Percentiles rank a stretch among this genome's conserved stretches.
Evolutionary conservation across 495 filamentous ascomycete species (phyloP).

Genomic region (Aspergillus sparsus): DNA sequence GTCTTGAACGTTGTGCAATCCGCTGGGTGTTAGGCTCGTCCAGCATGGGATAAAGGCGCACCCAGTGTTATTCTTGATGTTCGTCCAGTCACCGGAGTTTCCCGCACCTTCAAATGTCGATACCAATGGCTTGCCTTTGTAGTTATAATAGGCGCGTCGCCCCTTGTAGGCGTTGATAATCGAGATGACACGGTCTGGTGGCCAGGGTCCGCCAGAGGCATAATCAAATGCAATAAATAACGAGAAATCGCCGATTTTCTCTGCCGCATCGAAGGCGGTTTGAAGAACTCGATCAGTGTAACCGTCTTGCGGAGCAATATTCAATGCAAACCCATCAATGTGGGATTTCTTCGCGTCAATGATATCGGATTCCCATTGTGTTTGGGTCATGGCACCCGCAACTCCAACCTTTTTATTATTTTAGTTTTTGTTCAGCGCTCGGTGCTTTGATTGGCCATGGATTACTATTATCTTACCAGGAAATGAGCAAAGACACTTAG

Average conservation of each 20-base stretch:
- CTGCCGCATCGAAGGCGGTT: constrained; percentile 58
- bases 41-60: constrained; percentile 65
- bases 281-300: constrained; percentile 52
- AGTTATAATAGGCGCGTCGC: constrained; percentile 53
- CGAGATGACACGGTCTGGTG: constrained; percentile 51
- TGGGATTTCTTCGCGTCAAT: constrained; percentile 57
- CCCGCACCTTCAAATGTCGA: constrained; percentile 70
- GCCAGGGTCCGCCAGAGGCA: constrained; percentile 56
- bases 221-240: constrained; percentile 74
- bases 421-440: not conserved
- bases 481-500: constrained; percentile 42
- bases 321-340: constrained; percentile 75
- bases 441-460: not conserved
- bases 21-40: constrained; percentile 57
- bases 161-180: constrained; percentile 60
- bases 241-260: constrained; percentile 53
- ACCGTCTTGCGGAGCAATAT: constrained; percentile 57
- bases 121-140: constrained; percentile 60
- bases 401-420: constrained; percentile 30
- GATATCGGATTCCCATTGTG: constrained; percentile 63
- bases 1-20: constrained; percentile 44
- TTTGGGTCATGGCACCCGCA: constrained; percentile 32
- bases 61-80: constrained; percentile 52
- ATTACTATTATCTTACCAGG: constrained; percentile 26
- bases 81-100: constrained; percentile 58